These are phyloP conservation scores for Ilex paraguariensis DNA, from an alignment of 305 asterid species.

Conservation along the genomic window DNA sequence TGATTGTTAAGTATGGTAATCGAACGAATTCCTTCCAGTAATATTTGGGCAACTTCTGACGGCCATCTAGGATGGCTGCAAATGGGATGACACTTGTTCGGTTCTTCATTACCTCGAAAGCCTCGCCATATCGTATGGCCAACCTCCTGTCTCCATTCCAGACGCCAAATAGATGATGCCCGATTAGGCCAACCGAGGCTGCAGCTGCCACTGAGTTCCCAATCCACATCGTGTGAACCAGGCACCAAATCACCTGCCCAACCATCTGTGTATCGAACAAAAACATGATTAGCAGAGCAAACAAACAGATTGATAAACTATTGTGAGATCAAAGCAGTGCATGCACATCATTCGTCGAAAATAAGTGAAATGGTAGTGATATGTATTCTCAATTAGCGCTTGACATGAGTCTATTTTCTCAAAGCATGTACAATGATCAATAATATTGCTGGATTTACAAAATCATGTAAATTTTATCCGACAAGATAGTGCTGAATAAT, in stretches of 20 bases:
- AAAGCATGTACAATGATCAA: too few species aligned
- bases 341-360: too few species aligned
- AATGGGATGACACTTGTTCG: constrained; percentile 85
- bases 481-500: too few species aligned
- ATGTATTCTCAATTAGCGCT: too few species aligned
- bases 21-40: constrained; percentile 78
- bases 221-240: constrained; percentile 91
- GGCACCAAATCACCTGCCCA: constrained; percentile 95
- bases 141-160: constrained; percentile 97
- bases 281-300: not conserved
- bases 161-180: constrained; percentile 91
- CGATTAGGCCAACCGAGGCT: constrained; percentile 83
- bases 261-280: constrained; percentile 46
- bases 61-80: constrained; percentile 94
- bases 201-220: constrained; percentile 90
- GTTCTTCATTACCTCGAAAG: constrained; percentile 64
- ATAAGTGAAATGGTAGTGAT: too few species aligned
- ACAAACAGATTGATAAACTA: not conserved
- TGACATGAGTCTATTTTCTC: too few species aligned
- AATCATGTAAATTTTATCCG: too few species aligned
- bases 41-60: constrained; percentile 80
- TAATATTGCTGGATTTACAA: too few species aligned
- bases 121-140: constrained; percentile 73
- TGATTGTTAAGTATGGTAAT: constrained; percentile 71
- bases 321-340: too few species aligned